Base-by-base conservation (phyloP, 2,329 filamentous ascomycete species). In the Penicillium sp. region DNA sequence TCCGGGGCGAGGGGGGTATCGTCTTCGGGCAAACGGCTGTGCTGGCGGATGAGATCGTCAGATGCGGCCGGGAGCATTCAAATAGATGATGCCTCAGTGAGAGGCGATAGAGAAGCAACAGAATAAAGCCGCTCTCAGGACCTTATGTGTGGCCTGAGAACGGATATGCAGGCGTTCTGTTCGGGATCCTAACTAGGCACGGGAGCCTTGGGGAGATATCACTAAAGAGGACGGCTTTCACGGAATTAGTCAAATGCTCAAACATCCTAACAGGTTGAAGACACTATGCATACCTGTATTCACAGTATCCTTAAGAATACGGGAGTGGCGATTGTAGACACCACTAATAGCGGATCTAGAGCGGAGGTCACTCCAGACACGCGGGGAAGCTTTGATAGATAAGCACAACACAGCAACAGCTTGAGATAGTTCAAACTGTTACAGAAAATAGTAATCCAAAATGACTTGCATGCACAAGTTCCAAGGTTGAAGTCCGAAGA, bases 41-140 rank as follows among this genome's bases (percentile, higher is more conserved):
- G 63, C 55, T 66, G 68, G 61, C 61, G 64, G 57, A 64, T 65
- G 49, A 61, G 52, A 56, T 67, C 63, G 64, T 69, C 69, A 58
- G 67, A 67, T 49, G 64, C 63, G 61, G 62, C 67, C 60, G 68
- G 67, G 64, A 64, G 68, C 70, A 72, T 72, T 63, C 66, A 72
- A 71, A 61, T 32, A 63, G 57, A 59, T 53, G 53, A 57, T 57
- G 58, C 64, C 64, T 65, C 63, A 53, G 46, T 45, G 42, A 48
- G 61, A 64, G 64, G 62, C 64, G 58, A 58, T 43, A 38, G 31
- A 41, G 37, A 55, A 40, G 41, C 33, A 35, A 46, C 48, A 34
- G 41, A 54, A 43, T 28, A 9, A 39, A 43, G 53, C 65, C 64
- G 64, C 61, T 58, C 66, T 61, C 64, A 61, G 56, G 57, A 64